These are phyloP conservation scores for Pichia rugopelliculosa DNA, from an alignment of 805 yeast species.

Conservation along the genomic window DNA sequence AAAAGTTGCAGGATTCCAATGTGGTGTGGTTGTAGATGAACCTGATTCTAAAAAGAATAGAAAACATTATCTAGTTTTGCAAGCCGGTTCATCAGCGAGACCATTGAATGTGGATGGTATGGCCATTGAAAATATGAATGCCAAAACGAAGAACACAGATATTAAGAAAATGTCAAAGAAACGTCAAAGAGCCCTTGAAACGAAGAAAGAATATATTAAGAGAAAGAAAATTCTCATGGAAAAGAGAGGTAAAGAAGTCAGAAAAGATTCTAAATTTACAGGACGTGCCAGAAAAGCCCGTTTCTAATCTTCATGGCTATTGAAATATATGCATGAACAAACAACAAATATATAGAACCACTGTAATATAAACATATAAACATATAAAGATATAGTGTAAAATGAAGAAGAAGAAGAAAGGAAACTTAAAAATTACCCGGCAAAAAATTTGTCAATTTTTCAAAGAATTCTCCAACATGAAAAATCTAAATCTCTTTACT, in stretches of 20 bases:
- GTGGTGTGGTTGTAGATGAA: conserved; percentile 90
- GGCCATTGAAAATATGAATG: conserved; percentile 58
- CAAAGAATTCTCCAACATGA: neutral
- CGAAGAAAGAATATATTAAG: conserved; percentile 69
- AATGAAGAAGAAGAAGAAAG: neutral
- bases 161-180: conserved; percentile 39
- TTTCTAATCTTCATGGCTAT: too few species aligned
- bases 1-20: conserved; percentile 90
- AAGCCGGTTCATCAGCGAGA: conserved; percentile 76
- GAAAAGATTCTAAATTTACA: conserved; percentile 84
- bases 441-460: neutral
- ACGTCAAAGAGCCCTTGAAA: conserved; percentile 52
- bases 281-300: conserved; percentile 73
- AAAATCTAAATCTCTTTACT: neutral
- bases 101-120: conserved; percentile 74
- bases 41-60: conserved; percentile 88
- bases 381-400: neutral
- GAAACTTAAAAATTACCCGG: neutral
- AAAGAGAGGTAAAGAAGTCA: conserved; percentile 84
- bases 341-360: too few species aligned
- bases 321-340: too few species aligned
- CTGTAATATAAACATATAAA: too few species aligned
- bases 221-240: conserved; percentile 93
- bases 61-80: conserved; percentile 82
- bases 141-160: conserved; percentile 10